Evolutionary conservation across 345 rosid species (phyloP), one percentile per base, ranked within the genome.

Genomic region (Hibiscus trionum): DNA sequence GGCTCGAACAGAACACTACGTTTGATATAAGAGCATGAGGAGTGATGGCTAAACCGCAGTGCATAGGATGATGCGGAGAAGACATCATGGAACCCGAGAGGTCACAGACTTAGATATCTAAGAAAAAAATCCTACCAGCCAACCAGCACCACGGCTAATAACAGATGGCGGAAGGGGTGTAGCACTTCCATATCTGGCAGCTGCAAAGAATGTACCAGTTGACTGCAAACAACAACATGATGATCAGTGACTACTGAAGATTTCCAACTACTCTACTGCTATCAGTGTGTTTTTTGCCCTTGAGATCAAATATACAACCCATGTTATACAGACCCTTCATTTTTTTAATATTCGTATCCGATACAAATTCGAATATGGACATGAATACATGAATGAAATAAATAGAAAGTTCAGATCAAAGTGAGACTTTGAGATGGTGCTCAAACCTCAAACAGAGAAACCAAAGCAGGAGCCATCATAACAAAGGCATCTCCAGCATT

Each of bases 171-270:
- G 96, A 29, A 86, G 83, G 0, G 90, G 91, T 0, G 91, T 86
- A 15, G 96, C 96, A 58, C 93, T 85, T 55, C 87, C 96, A 68
- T 79, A 84, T 73, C 93, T 83, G 26, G 93, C 87, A 16, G 88
- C 82, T 62, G 86, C 91, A 2, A 55, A 85, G 71, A 85, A 90
- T 70, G 91, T 79, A 50, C 89, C 88, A 12, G 87, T 89, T 17
- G 88, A 84, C 91, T 88, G 76, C 80, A 81, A 69, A 33, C 37
- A 33, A 70, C 61, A 11, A 56, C 14, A 14, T 3, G 52, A 73
- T 19, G 4, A 69, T 33, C 24, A 47, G n/a, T 66, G 55, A 26
- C 47, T 46, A 7, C 17, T 2, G 4, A 65, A 73, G 11, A 16
- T 37, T 55, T 24, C 60, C 24, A 39, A 35, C 37, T 33, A 33